Evolutionary conservation across 352 stramenopile genomes (phyloP).

Genomic region (Phytophthora sojae): DNA sequence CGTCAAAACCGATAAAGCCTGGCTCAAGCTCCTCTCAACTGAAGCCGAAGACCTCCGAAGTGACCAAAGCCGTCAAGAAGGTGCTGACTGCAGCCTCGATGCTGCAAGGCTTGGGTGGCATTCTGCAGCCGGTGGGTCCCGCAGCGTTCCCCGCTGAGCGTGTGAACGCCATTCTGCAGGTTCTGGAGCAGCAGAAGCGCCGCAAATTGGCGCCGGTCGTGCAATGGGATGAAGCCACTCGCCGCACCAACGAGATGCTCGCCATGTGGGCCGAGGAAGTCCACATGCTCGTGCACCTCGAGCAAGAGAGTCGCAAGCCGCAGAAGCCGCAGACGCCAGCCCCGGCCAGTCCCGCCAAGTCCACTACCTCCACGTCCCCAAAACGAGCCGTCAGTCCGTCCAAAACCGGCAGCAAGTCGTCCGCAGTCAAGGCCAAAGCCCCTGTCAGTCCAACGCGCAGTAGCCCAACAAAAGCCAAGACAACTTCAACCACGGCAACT

Average conservation of each 20-base stretch:
- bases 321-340: constrained; percentile 37
- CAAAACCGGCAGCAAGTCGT: constrained; percentile 6
- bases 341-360: constrained; percentile 9
- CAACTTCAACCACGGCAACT: constrained; percentile 19
- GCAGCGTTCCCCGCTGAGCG: constrained; percentile 55
- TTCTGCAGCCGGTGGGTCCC: constrained; percentile 46
- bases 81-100: constrained; percentile 23
- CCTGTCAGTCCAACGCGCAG: constrained; percentile 17
- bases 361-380: constrained; percentile 9
- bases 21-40: constrained; percentile 15
- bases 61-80: constrained; percentile 22
- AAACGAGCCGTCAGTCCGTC: constrained; percentile 18
- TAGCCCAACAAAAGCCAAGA: constrained; percentile 15
- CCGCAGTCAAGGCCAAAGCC: constrained; percentile 23
- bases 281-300: constrained; percentile 54
- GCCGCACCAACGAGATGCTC: constrained; percentile 60
- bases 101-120: constrained; percentile 49
- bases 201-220: constrained; percentile 43
- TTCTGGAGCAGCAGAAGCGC: constrained; percentile 48
- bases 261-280: constrained; percentile 74
- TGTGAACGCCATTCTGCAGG: constrained; percentile 48
- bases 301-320: constrained; percentile 70
- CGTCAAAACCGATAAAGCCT: constrained; percentile 1
- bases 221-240: constrained; percentile 61
- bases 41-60: neutral